phyloP scores from a whole-genome alignment of 2,329 filamentous ascomycete genomes.

The Hypoxylon sp. region DNA sequence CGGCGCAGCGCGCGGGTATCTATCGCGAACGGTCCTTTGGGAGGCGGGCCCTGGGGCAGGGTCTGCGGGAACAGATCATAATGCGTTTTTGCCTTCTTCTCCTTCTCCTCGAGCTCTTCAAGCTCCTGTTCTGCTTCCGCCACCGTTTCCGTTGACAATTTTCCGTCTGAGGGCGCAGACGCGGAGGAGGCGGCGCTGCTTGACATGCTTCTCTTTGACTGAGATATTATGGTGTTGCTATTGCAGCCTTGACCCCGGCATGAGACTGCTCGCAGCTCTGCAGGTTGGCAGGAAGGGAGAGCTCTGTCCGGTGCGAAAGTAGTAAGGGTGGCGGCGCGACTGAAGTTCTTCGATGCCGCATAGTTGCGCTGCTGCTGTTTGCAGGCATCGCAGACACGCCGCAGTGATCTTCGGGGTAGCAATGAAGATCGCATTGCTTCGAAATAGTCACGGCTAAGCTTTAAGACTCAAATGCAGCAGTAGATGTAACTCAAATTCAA shows the following conservation, averaged over 20 bases:
- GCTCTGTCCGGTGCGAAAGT: neutral
- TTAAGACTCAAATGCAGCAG: neutral
- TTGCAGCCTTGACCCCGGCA: neutral
- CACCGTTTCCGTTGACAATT: neutral
- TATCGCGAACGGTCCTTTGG: constrained; percentile 80
- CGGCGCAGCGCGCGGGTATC: constrained; percentile 77
- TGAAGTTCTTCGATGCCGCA: constrained; percentile 20
- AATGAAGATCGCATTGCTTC: constrained; percentile 46
- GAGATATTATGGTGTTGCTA: neutral
- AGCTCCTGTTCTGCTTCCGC: neutral
- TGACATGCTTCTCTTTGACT: constrained; percentile 3
- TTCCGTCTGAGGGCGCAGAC: neutral
- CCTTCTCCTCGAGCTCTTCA: constrained; percentile 2
- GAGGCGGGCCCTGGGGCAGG: constrained; percentile 82
- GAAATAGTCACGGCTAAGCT: neutral
- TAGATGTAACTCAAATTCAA: neutral
- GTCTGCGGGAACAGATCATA: constrained; percentile 91
- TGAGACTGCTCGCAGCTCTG: neutral
- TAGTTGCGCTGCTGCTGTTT: constrained; percentile 40
- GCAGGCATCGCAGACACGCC: constrained; percentile 51
- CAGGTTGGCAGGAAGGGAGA: neutral
- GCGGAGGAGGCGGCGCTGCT: constrained; percentile 19
- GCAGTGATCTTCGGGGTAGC: constrained; percentile 39
- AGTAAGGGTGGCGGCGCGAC: constrained; percentile 4
- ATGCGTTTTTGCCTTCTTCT: constrained; percentile 65